These are phyloP conservation scores for Coemansia pectinata DNA, from an alignment of 192 early-diverging fungal species.

Conservation along the genomic window DNA sequence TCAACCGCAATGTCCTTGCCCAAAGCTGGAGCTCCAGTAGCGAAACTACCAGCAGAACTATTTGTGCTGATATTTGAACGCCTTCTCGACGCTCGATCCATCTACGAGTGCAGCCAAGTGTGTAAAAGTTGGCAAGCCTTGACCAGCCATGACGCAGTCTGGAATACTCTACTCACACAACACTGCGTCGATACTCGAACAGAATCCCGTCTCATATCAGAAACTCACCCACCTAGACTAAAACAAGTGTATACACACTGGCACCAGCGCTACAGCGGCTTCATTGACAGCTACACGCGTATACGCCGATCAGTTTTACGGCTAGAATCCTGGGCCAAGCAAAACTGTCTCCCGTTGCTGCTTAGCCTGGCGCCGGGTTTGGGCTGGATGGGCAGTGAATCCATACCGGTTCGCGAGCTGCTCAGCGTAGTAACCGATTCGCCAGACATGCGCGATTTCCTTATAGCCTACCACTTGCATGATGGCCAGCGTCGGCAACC, in stretches of 20 bases:
- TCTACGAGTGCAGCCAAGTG: conserved; percentile 46
- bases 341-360: conserved; percentile 12
- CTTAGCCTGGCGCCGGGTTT: conserved; percentile 45
- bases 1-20: neutral
- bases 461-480: conserved; percentile 48
- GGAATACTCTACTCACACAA: conserved; percentile 23
- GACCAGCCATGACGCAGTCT: conserved; percentile 27
- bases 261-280: conserved; percentile 30
- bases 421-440: conserved; percentile 41
- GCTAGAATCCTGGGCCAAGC: conserved; percentile 31
- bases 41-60: conserved; percentile 30
- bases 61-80: conserved; percentile 23
- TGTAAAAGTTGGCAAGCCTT: conserved; percentile 22
- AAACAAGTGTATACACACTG: conserved; percentile 30
- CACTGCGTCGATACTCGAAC: conserved; percentile 5
- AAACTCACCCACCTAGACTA: neutral
- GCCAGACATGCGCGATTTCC: conserved; percentile 42
- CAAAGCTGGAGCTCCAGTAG: neutral
- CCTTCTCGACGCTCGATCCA: conserved; percentile 15
- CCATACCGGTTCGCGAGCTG: conserved; percentile 42
- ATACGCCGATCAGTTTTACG: conserved; percentile 29
- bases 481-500: conserved; percentile 43
- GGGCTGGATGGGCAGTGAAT: conserved; percentile 36
- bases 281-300: conserved; percentile 44
- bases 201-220: neutral